phyloP scores from a whole-genome alignment of 2,329 filamentous ascomycete genomes.

The Cyclaneusma minus region DNA sequence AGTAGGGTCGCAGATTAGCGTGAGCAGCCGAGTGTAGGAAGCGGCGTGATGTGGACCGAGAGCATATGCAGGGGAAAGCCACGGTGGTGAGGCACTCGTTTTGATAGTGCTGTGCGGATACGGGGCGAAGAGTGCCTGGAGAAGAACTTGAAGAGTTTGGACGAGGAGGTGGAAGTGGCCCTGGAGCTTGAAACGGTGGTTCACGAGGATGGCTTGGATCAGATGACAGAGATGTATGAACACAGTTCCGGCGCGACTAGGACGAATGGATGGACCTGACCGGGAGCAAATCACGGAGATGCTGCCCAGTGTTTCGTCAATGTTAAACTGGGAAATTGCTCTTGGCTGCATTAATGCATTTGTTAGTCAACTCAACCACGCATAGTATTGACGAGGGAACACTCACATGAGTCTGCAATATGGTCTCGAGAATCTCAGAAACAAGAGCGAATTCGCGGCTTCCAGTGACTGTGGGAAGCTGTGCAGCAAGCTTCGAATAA shows the following conservation, averaged over 20 bases:
- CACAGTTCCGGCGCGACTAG: constrained; percentile 10
- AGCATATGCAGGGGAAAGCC: constrained; percentile 20
- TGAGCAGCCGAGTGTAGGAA: constrained; percentile 37
- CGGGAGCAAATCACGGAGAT: constrained; percentile 17
- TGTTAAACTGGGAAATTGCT: constrained; percentile 17
- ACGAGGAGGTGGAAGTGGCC: constrained; percentile 46
- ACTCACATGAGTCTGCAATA: constrained; percentile 17
- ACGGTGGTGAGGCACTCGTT: constrained; percentile 15
- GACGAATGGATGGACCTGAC: constrained; percentile 9
- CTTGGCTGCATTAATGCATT: constrained; percentile 12
- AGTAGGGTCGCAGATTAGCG: constrained; percentile 42
- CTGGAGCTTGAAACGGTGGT: constrained; percentile 43
- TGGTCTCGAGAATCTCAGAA: constrained; percentile 16
- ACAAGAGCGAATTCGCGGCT: constrained; percentile 15
- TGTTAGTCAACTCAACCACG: not conserved
- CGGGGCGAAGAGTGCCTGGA: constrained; percentile 32
- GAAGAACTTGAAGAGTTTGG: constrained; percentile 36
- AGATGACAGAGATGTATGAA: constrained; percentile 28
- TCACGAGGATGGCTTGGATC: constrained; percentile 38
- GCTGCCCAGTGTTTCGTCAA: constrained; percentile 17
- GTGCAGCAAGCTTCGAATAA: not conserved
- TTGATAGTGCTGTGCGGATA: constrained; percentile 15
- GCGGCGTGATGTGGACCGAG: constrained; percentile 29
- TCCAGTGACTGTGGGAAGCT: constrained; percentile 7
- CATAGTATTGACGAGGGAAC: not conserved